Conservation (phyloP, 176 grass and related monocot genomes). For the Tillandsia fasciculata region DNA sequence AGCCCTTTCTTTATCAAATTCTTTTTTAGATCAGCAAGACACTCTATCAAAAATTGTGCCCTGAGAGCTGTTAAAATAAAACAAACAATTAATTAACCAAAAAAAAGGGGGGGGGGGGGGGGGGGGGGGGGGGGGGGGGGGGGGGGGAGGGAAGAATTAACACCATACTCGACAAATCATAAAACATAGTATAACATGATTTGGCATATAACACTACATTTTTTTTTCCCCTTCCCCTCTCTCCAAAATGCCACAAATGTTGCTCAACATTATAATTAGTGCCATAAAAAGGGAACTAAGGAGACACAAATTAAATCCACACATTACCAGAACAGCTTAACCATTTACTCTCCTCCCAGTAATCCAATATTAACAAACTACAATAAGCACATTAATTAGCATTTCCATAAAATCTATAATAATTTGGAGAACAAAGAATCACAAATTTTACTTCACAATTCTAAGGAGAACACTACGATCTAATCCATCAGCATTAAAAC, state of each 20-base stretch:
- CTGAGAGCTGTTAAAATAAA: conserved; percentile 37
- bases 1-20: conserved; percentile 60
- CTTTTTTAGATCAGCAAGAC: conserved; percentile 52
- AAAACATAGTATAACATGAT: neutral
- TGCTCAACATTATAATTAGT: neutral
- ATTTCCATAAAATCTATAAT: too few species aligned
- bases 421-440: neutral
- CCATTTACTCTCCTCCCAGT: too few species aligned
- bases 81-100: neutral
- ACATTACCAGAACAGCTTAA: too few species aligned
- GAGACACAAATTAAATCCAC: neutral
- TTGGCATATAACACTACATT: neutral
- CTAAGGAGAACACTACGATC: neutral
- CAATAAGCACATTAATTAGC: too few species aligned
- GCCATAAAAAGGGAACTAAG: neutral
- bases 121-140: too few species aligned
- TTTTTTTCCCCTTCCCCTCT: neutral
- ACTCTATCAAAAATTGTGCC: conserved; percentile 65
- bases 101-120: neutral
- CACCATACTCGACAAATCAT: neutral
- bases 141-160: too few species aligned
- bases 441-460: neutral
- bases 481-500: neutral
- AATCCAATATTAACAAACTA: too few species aligned
- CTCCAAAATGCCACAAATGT: neutral